Evolutionary conservation across 2,329 filamentous ascomycete species (phyloP).

Genomic region (Xylaria multiplex): DNA sequence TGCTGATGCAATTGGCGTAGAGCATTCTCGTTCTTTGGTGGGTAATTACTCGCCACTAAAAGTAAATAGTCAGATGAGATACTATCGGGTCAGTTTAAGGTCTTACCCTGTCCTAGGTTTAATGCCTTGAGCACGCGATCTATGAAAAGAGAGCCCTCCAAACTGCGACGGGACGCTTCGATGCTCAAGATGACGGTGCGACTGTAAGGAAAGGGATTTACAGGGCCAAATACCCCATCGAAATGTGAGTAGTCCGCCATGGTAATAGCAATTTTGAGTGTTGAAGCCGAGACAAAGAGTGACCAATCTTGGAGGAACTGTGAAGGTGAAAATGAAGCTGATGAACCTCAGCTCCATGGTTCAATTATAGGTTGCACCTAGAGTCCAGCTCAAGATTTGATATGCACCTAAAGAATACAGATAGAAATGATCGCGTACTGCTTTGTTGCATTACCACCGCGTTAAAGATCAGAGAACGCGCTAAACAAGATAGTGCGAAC

Average conservation of each 20-base stretch:
- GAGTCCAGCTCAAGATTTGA: not conserved
- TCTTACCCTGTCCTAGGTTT: conserved; percentile 73
- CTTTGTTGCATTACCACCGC: conserved; percentile 28
- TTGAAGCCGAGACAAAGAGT: not conserved
- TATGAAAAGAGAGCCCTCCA: conserved; percentile 79
- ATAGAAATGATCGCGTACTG: too few relatives aligned
- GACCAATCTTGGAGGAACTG: conserved; percentile 1
- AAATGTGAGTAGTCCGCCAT: conserved; percentile 76
- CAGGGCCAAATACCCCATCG: conserved; percentile 72
- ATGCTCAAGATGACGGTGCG: conserved; percentile 70
- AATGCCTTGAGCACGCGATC: conserved; percentile 79
- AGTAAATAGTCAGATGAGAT: not conserved
- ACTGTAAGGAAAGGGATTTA: conserved; percentile 70
- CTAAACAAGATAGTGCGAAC: conserved; percentile 19
- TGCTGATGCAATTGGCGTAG: conserved; percentile 76
- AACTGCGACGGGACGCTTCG: conserved; percentile 70
- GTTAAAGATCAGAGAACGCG: conserved; percentile 14
- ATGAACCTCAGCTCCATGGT: not conserved
- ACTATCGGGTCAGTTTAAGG: not conserved
- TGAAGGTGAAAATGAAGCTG: conserved; percentile 14
- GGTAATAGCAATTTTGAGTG: not conserved
- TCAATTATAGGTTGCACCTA: not conserved
- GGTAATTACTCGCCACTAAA: conserved; percentile 72
- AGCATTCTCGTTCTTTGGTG: conserved; percentile 74
- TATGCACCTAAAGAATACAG: not conserved